A percentile compares a stretch with the other conserved stretches of the same genome.
phyloP scores from a whole-genome alignment of 2,329 filamentous ascomycete genomes.

The Phialophora chinensis region DNA sequence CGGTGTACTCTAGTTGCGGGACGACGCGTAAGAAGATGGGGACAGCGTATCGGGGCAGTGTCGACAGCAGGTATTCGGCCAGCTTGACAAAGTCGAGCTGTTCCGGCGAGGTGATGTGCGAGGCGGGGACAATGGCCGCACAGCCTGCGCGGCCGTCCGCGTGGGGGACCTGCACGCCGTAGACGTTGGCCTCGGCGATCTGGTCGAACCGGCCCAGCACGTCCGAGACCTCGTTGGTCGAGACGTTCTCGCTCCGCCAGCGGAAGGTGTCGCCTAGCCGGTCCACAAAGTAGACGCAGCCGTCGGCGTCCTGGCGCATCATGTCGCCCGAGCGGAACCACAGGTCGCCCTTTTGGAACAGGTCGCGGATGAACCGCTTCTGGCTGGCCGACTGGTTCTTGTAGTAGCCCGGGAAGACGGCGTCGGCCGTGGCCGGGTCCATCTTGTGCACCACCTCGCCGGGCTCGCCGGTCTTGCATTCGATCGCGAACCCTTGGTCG shows the following conservation, averaged over 20 bases:
- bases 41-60: conserved; percentile 75
- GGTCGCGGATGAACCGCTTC: conserved; percentile 74
- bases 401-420: conserved; percentile 81
- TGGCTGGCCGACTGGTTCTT: conserved; percentile 73
- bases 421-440: conserved; percentile 50
- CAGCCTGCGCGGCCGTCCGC: conserved; percentile 86
- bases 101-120: conserved; percentile 47
- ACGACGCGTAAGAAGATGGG: conserved; percentile 74
- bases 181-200: conserved; percentile 81
- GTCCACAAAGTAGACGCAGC: conserved; percentile 79
- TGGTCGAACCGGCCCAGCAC: conserved; percentile 69
- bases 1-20: conserved; percentile 64
- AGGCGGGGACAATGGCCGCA: conserved; percentile 62
- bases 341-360: conserved; percentile 77
- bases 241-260: conserved; percentile 79
- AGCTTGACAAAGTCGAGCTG: conserved; percentile 66
- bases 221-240: conserved; percentile 79
- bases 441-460: conserved; percentile 75
- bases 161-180: conserved; percentile 77
- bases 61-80: conserved; percentile 62
- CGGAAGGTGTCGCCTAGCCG: conserved; percentile 61
- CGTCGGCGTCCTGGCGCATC: conserved; percentile 72
- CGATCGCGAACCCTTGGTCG: conserved; percentile 69
- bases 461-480: conserved; percentile 67
- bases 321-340: conserved; percentile 86